phyloP scores from a whole-genome alignment of 257 asterid species.

The Rauvolfia tetraphylla region DNA sequence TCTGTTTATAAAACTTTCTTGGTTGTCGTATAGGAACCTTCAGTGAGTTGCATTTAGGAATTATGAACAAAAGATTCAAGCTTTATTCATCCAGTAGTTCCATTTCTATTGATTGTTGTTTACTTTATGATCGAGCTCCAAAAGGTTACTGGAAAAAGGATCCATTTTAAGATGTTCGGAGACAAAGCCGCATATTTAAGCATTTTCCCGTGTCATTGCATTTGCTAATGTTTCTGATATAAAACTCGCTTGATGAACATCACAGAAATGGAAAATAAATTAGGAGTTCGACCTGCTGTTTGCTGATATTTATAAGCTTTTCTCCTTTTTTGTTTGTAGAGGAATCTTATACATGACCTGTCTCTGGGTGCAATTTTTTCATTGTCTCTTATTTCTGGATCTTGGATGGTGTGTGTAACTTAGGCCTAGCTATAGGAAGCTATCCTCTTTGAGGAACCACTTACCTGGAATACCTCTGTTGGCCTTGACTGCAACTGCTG shows the following conservation, averaged over 20 bases:
- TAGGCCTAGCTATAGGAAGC: conserved; percentile 98
- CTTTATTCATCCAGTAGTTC: not conserved
- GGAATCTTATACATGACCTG: not conserved
- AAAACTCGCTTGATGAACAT: not conserved
- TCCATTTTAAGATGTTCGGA: not conserved
- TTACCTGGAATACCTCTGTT: conserved; percentile 72
- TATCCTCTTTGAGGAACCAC: conserved; percentile 66
- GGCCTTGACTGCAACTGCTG: conserved; percentile 99
- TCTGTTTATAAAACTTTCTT: not conserved
- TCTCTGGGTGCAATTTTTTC: not conserved
- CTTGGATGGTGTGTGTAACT: conserved; percentile 17
- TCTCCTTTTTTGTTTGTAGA: not conserved
- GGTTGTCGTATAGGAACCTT: not conserved
- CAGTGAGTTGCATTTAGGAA: not conserved
- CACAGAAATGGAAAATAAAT: not conserved
- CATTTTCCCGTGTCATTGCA: not conserved
- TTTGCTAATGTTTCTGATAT: not conserved
- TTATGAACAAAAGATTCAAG: not conserved
- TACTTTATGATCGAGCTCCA: not conserved
- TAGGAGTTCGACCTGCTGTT: not conserved
- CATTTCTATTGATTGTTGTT: not conserved
- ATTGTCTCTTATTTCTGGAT: conserved; percentile 14
- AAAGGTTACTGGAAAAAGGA: not conserved
- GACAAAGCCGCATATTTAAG: conserved; percentile 1
- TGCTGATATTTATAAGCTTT: not conserved